Evolutionary conservation across 202 grass and related monocot genomes (phyloP), one percentile per base, ranked within the genome.

Genomic region (Hordeum pubiflorum): DNA sequence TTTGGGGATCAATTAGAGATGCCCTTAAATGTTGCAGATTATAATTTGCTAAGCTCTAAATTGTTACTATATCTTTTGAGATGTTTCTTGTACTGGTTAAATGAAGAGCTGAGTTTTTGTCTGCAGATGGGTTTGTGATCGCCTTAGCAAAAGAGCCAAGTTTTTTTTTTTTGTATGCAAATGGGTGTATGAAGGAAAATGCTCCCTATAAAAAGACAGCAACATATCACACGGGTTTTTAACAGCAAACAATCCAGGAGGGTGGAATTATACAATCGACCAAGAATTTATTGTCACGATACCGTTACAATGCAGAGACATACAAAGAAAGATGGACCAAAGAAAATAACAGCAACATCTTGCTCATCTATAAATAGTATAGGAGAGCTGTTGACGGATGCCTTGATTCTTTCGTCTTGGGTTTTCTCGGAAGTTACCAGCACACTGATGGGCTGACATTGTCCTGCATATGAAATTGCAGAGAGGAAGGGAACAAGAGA

Each of bases 401-500:
- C 50, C 61, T 10, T 27, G 18, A 56, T 58, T 75, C 32, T 63
- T 69, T 76, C 75, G 40, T 79, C 52, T 83, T 75, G 34, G 61
- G 62, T 65, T 87, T 80, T 75, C 13, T 75, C 18, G 32, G 6
- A 62, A 79, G 50, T 58, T 79, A 79, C 33, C 54, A 63, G 18
- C 60, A 69, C 77, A 20, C 67, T 59, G 58, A 32, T 20, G 21
- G 60, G 50, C 32, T 86, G 79, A 34, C n/a, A 44, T 56, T 34
- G 1, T 56, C 84, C 88, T 90, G 88, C 88, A 90, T 41, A 69
- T 75, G 32, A 81, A 66, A 80, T 63, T 62, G 72, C 68, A 61
- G 14, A 57, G 31, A 79, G 79, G 61, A 75, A 67, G 23, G 50
- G 68, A 62, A 43, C 60, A 70, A 63, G 44, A 79, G 63, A 52